Percentiles rank a stretch among this genome's conserved stretches.
Evolutionary conservation across 1,284 basidiomycete genomes (phyloP).

Genomic region (Cutaneotrichosporon dermatis): DNA sequence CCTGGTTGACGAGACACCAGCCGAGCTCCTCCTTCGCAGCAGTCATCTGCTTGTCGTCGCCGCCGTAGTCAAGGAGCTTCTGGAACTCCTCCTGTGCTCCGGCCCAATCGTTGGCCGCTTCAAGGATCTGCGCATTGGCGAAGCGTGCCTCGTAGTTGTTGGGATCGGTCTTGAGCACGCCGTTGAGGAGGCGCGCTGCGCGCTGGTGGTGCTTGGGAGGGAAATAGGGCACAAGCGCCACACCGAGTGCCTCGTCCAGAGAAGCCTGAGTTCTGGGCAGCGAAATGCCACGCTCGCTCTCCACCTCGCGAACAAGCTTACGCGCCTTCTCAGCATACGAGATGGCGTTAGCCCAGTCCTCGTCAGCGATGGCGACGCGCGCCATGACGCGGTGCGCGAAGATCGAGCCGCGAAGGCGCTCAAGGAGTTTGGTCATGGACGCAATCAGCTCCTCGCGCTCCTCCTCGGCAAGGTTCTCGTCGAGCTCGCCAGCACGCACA

Average conservation of each 20-base stretch:
- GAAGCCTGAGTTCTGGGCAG: constrained; percentile 30
- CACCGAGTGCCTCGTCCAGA: constrained; percentile 42
- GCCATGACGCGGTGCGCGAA: constrained; percentile 68
- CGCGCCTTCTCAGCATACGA: constrained; percentile 67
- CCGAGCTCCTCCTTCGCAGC: constrained; percentile 76
- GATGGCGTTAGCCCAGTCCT: constrained; percentile 72
- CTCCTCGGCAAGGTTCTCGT: constrained; percentile 40
- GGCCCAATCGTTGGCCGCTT: constrained; percentile 63
- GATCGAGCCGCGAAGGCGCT: constrained; percentile 57
- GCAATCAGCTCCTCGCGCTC: constrained; percentile 44
- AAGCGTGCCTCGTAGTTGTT: constrained; percentile 66
- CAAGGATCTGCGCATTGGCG: constrained; percentile 68
- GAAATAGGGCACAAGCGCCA: constrained; percentile 74
- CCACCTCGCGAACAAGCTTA: constrained; percentile 57
- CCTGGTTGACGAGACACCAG: constrained; percentile 73
- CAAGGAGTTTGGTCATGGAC: constrained; percentile 38
- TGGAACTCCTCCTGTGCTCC: constrained; percentile 65
- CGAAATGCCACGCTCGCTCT: constrained; percentile 59
- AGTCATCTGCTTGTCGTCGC: constrained; percentile 50
- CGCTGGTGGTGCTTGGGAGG: constrained; percentile 84
- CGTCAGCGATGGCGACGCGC: constrained; percentile 67
- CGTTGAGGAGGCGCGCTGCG: constrained; percentile 68
- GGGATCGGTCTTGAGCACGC: constrained; percentile 62
- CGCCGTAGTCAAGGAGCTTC: constrained; percentile 48
- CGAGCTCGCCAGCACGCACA: constrained; percentile 31